Base-by-base conservation (phyloP, 2,329 filamentous ascomycete species). In the Colletotrichum musae region DNA sequence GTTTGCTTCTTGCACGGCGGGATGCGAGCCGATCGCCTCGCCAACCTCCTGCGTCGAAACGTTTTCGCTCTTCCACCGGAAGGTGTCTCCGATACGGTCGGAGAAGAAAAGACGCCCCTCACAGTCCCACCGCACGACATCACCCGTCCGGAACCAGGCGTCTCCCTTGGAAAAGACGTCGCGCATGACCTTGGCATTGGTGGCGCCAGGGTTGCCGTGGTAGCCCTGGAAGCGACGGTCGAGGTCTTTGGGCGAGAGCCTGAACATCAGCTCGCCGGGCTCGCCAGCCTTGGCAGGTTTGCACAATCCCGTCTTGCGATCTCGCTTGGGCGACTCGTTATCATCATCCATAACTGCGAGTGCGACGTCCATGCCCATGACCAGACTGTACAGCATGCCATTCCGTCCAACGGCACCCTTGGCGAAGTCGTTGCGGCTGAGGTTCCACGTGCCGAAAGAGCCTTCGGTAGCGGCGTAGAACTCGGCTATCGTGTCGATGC, bases 401-500 rank as follows among this genome's bases (percentile, higher is more conserved):
- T 87, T 87, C 50, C 92, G 89, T 2, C 94, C 94, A 53, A 97
- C 91, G 9, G 94, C 93, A 3, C 94, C 94, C n/a, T 88, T 87
- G 1, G 88, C 83, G 75, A 91, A 93, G 70, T 91, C 87, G 76
- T 97, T 97, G 12, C 87, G 86, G 64, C 89, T 91, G 57, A 91
- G 78, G 77, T 97, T 97, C 86, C 91, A 95, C 0, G 87, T 87
- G 1, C 87, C 93, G 3, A 88, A 84, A 1, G 89, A 87, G 4
- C 91, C 92, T 79, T 95, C 93, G 0, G 93, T 94, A 1, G 92
- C 87, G 13, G 91, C 92, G 79, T 96, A 97, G 79, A 97, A 95
- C 76, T 97, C 94, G 70, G 88, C 91, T 68, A 95, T 89, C 1
- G 87, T 87, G 39, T 89, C 87, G 66, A 97, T 88, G 24, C 88